Evolutionary conservation across 805 yeast species (phyloP).

Genomic region (Candida ficus): DNA sequence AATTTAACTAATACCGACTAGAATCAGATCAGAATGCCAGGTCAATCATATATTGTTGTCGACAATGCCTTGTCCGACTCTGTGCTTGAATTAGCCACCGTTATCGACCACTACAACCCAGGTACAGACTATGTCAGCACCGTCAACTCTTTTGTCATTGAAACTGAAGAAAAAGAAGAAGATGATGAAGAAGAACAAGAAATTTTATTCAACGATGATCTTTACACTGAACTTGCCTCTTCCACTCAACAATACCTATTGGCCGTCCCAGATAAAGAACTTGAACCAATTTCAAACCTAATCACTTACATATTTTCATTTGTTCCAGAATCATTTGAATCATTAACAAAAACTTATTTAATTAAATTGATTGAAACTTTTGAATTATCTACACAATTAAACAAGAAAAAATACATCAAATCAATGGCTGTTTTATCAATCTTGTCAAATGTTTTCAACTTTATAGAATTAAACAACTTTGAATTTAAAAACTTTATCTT

Average conservation of each 20-base stretch:
- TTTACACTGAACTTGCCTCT: slow-evolving; percentile 16
- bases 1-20: no score
- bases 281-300: slow-evolving; percentile 23
- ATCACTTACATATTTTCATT: slow-evolving; percentile 20
- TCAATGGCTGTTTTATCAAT: slow-evolving; percentile 17
- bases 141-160: slow-evolving; percentile 12
- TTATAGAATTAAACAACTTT: slow-evolving; percentile 9
- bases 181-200: slow-evolving; percentile 22
- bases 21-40: no score
- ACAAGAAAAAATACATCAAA: slow-evolving; percentile 10
- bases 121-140: slow-evolving; percentile 13
- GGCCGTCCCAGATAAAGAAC: slow-evolving; percentile 22
- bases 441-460: slow-evolving; percentile 20
- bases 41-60: slow-evolving; percentile 26
- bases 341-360: slow-evolving; percentile 1
- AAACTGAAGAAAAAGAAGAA: slow-evolving; percentile 9
- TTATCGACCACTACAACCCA: slow-evolving; percentile 24
- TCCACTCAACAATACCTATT: slow-evolving; percentile 11
- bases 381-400: slow-evolving; percentile 2
- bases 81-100: slow-evolving; percentile 26
- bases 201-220: slow-evolving; percentile 13
- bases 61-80: slow-evolving; percentile 37
- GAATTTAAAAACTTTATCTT: slow-evolving; percentile 19
- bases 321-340: slow-evolving; percentile 7
- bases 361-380: slow-evolving; percentile 2